Evolutionary conservation across 169 alveolate species (phyloP).

Genomic region (Plasmodium sp.): DNA sequence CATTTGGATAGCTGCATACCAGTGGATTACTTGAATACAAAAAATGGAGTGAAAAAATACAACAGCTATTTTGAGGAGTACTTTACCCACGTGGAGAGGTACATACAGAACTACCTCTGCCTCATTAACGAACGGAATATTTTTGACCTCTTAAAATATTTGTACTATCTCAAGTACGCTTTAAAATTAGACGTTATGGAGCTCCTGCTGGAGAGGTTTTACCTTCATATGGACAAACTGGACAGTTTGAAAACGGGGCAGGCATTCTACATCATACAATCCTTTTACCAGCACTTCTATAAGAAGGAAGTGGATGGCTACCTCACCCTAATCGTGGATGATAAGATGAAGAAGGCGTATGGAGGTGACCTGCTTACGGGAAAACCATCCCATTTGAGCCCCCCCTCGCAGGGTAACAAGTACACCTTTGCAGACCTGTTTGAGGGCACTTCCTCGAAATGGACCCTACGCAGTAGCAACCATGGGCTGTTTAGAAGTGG

Average conservation of each 20-base stretch:
- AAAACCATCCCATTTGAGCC: not conserved
- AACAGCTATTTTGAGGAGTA: constrained; percentile 50
- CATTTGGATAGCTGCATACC: constrained; percentile 6
- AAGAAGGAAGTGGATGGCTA: constrained; percentile 22
- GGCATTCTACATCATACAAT: constrained; percentile 23
- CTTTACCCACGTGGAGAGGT: constrained; percentile 42
- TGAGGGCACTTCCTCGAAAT: not conserved
- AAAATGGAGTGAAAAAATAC: constrained; percentile 21
- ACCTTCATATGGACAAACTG: constrained; percentile 38
- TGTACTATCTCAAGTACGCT: constrained; percentile 57
- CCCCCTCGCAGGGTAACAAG: not conserved
- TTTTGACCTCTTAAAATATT: constrained; percentile 37
- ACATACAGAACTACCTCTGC: constrained; percentile 28
- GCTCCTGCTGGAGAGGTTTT: constrained; percentile 27
- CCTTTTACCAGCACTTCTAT: constrained; percentile 48
- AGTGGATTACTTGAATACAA: constrained; percentile 14
- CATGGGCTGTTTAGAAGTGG: not conserved
- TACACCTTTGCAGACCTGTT: constrained; percentile 7
- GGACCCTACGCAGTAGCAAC: not conserved
- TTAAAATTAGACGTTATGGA: constrained; percentile 7
- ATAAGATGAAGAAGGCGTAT: constrained; percentile 14
- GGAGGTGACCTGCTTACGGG: not conserved
- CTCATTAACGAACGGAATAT: constrained; percentile 49
- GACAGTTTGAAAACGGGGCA: constrained; percentile 47
- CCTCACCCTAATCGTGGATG: constrained; percentile 29